Conservation (phyloP, 306 rosid genomes). For the Hippophae gyantsensis region DNA sequence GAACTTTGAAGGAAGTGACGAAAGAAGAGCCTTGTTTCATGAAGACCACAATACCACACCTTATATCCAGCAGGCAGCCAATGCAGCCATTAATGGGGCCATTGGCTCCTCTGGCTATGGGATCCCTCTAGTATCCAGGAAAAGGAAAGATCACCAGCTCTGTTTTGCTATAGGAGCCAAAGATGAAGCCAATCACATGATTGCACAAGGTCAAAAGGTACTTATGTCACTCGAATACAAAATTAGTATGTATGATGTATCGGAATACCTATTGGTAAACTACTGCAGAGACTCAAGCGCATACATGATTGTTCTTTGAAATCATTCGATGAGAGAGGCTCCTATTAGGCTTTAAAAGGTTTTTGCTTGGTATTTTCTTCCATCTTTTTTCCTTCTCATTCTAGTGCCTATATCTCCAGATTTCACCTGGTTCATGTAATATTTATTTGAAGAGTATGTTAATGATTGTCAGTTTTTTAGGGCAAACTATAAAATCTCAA, state of each 20-base stretch:
- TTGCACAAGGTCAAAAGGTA: constrained; percentile 43
- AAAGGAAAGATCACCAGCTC: constrained; percentile 37
- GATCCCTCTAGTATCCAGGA: constrained; percentile 34
- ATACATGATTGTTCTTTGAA: neutral
- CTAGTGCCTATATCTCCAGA: neutral
- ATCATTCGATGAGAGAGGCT: neutral
- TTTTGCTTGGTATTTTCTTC: neutral
- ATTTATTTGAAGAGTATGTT: neutral
- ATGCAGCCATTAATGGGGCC: constrained; percentile 50
- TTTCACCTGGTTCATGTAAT: neutral
- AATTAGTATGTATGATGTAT: constrained; percentile 16
- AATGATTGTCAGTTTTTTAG: neutral
- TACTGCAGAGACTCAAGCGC: neutral
- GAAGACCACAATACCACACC: constrained; percentile 27
- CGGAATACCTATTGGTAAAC: neutral
- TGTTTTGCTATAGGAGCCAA: constrained; percentile 23
- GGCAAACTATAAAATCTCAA: neutral
- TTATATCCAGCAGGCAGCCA: constrained; percentile 47
- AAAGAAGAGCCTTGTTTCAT: constrained; percentile 39
- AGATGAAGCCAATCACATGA: constrained; percentile 29
- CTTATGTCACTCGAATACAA: constrained; percentile 15
- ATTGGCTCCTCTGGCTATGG: constrained; percentile 45
- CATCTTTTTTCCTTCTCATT: neutral
- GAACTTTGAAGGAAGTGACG: constrained; percentile 62
- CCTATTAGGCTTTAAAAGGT: neutral